Evolutionary conservation across 2,329 filamentous ascomycete genomes (phyloP), one percentile per base, ranked within the genome.

Genomic region (Fusarium duplospermum): DNA sequence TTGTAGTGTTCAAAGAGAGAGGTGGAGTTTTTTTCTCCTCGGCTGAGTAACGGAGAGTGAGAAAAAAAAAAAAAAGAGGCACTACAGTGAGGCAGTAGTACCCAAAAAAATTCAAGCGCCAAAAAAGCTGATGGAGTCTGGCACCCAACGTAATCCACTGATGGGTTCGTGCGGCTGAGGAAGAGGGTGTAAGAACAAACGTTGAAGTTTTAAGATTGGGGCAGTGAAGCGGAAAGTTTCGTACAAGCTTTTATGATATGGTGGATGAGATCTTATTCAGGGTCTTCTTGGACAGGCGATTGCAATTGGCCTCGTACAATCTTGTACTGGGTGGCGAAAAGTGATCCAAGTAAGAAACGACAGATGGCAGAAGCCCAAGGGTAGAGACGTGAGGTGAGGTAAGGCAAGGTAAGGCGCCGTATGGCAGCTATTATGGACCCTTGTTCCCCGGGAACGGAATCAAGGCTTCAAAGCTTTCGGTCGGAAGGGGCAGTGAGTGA

Each of bases 21-120:
- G 70, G 70, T 70, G 70, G 68, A 69, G 67, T 77, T 77, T 64
- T 54, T 77, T 64, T 31, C 29, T n/a, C 10, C 18, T 56, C 31
- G 63, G 75, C 73, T 75, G 72, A 76, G 75, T 76, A 77, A 77
- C 71, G 66, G 27, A 31, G 18, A 29, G 24, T 27, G 45, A 27
- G 45, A 24, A 64, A 67, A 60, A 27, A 42, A 27, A 47, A 72
- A 69, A 65, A 60, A 72, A 64, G 69, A 74, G 72, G 69, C 72
- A 74, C 69, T 22, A 73, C 71, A 64, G 59, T 47, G 42, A 47
- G 42, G 42, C 16, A 47, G 47, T 33, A 52, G 47, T 31, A 31
- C 27, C 47, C 47, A 54, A 31, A 54, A 54, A 54, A 54, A 54
- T 14, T 69, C 71, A 73, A 73, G 63, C 71, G 62, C 72, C 72